phyloP scores from a whole-genome alignment of 257 asterid species.

The Voacanga thouarsii region DNA sequence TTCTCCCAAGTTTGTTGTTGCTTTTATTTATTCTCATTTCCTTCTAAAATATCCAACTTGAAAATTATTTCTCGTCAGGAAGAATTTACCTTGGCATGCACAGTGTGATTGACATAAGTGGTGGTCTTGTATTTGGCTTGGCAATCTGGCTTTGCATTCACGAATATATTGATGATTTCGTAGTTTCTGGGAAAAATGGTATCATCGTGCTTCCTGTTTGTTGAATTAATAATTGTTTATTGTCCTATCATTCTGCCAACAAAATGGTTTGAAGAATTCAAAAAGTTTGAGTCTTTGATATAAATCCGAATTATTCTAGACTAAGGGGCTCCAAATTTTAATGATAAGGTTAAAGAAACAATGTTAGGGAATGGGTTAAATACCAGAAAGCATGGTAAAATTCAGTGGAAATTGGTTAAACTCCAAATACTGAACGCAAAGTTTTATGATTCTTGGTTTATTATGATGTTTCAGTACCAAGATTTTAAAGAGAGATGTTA shows the following conservation, averaged over 20 bases:
- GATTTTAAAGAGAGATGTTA: background rate
- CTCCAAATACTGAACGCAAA: background rate
- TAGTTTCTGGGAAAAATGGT: conserved; percentile 85
- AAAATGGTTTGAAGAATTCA: background rate
- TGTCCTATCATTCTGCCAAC: background rate
- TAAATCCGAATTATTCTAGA: background rate
- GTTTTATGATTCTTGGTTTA: background rate
- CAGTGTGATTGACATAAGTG: conserved; percentile 75
- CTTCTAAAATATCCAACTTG: conserved; percentile 13
- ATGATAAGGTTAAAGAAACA: background rate
- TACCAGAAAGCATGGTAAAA: background rate
- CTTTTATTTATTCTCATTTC: background rate
- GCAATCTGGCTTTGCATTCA: conserved; percentile 72
- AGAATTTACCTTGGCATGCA: conserved; percentile 97
- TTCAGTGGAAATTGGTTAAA: background rate
- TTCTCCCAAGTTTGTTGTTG: conserved; percentile 11
- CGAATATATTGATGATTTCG: conserved; percentile 53
- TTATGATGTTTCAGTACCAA: background rate
- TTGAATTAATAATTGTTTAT: conserved; percentile 6
- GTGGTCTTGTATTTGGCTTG: conserved; percentile 70
- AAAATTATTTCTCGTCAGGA: conserved; percentile 41
- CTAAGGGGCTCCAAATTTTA: background rate
- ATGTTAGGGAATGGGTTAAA: background rate
- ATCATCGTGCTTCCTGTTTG: conserved; percentile 13
- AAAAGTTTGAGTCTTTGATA: background rate